Base-by-base conservation (phyloP, 2,329 filamentous ascomycete genomes). In the Venturia carpophila region DNA sequence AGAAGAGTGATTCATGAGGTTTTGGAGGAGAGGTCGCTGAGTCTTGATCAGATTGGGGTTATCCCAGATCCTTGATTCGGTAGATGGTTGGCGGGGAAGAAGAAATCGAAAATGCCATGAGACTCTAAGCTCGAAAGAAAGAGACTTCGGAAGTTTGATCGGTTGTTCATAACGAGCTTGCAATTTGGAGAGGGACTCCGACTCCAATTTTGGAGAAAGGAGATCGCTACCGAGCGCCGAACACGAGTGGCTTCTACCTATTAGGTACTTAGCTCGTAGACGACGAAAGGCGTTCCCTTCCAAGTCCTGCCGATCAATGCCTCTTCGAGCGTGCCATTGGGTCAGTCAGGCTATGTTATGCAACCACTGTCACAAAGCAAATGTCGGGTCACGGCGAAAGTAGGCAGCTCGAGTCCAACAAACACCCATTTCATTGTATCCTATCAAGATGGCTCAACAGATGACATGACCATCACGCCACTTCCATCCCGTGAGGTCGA, bases 21-120 rank as follows among this genome's bases (percentile, higher is more conserved):
- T 49, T 24, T 27, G 19, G 43, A 42, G 34, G 19, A 37, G 43
- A 63, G 61, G 11, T 17, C 60, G 37, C 13, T 61, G 19, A 39
- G 15, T 45, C 60, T 63, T 42, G 61, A 63, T 39, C 39, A 45
- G 27, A 63, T 63, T 39, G 61, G 61, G 11, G 61, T 63, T 24
- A 63, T 63, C 43, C 60, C 60, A 7, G 60, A 62, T 43, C 61
- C 43, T 24, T 63, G 61, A 63, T 11, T 5, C 39, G 37, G 1
- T 15, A 7, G 21, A 43, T 21, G 37, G 19, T 61, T 19, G 11
- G 52, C 21, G 27, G 30, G 37, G 21, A 30, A n/a, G 17, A 58
- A n/a, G 5, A 34, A 1, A 17, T 24, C 17, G 30, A 11, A 21
- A 11, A 47, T 47, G n/a, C n/a, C n/a, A 2, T 7, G 3, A 19